These are phyloP conservation scores for Candida glaebosa DNA, from an alignment of 805 yeast species.

Conservation along the genomic window DNA sequence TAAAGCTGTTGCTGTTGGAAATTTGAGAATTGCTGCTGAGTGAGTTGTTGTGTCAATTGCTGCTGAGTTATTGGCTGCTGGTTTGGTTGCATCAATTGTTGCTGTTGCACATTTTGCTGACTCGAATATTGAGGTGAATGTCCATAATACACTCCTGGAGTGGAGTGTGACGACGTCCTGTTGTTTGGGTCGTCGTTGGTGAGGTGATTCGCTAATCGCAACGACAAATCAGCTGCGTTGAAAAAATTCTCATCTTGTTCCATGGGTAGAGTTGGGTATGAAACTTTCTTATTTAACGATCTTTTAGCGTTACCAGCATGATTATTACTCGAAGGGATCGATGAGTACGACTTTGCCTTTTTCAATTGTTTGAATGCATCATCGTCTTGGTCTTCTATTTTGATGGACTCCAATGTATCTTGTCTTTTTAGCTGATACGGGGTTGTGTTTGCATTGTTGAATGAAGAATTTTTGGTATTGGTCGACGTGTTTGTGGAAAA, in stretches of 20 bases:
- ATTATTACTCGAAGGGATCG: constrained; percentile 5
- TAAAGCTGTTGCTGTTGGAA: background rate
- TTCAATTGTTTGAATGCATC: constrained; percentile 41
- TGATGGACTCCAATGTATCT: constrained; percentile 29
- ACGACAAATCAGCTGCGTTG: constrained; percentile 25
- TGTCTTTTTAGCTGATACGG: constrained; percentile 18
- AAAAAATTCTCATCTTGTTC: constrained; percentile 10
- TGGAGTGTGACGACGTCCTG: constrained; percentile 8
- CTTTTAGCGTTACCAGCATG: background rate
- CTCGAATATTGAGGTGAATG: constrained; percentile 7
- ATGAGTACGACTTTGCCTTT: constrained; percentile 32
- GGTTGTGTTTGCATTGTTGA: constrained; percentile 2
- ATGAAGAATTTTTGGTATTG: constrained; percentile 1
- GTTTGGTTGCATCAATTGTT: background rate
- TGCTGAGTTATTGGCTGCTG: background rate
- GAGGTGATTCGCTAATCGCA: constrained; percentile 21
- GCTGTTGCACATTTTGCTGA: background rate
- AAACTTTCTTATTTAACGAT: background rate
- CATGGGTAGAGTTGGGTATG: constrained; percentile 2
- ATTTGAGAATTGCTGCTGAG: constrained; percentile 1
- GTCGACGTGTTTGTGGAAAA: constrained; percentile 12
- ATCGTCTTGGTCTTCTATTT: constrained; percentile 38
- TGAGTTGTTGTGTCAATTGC: constrained; percentile 1
- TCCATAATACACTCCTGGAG: constrained; percentile 12
- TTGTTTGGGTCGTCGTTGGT: constrained; percentile 6